Evolutionary conservation across 306 rosid genomes (phyloP).

Genomic region (Biancaea sappan): DNA sequence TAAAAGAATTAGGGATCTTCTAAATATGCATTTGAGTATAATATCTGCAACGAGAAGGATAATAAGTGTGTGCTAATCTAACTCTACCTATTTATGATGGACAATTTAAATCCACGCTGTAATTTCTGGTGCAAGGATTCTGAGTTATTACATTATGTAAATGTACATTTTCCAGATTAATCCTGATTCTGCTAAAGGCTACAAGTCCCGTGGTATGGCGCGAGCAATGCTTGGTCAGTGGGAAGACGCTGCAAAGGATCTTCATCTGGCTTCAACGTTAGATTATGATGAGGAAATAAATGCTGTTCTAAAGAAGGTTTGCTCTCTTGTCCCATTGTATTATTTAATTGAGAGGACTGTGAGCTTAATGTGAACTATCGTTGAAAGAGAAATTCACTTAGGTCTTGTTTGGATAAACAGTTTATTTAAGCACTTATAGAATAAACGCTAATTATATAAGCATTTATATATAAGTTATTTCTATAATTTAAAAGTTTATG

Average conservation of each 20-base stretch:
- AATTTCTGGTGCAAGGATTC: not conserved
- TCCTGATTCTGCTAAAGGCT: conserved; percentile 95
- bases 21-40: not conserved
- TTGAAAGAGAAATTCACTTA: not conserved
- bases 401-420: too few relatives aligned
- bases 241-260: conserved; percentile 93
- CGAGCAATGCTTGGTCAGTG: conserved; percentile 82
- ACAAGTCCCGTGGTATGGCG: conserved; percentile 89
- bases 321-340: conserved; percentile 21
- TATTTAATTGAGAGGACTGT: not conserved
- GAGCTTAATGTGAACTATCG: not conserved
- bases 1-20: not conserved
- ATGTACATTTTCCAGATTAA: conserved; percentile 57
- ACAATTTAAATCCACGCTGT: not conserved
- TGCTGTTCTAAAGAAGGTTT: conserved; percentile 85
- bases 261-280: conserved; percentile 79
- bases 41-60: not conserved
- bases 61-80: not conserved
- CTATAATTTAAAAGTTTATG: too few relatives aligned
- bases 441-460: too few relatives aligned
- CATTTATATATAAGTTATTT: too few relatives aligned
- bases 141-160: conserved; percentile 1
- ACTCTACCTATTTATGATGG: not conserved
- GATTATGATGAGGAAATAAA: conserved; percentile 87
- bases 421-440: too few relatives aligned